Evolutionary conservation across 1,284 basidiomycete species (phyloP).

Genomic region (Cryptococcus sp.): DNA sequence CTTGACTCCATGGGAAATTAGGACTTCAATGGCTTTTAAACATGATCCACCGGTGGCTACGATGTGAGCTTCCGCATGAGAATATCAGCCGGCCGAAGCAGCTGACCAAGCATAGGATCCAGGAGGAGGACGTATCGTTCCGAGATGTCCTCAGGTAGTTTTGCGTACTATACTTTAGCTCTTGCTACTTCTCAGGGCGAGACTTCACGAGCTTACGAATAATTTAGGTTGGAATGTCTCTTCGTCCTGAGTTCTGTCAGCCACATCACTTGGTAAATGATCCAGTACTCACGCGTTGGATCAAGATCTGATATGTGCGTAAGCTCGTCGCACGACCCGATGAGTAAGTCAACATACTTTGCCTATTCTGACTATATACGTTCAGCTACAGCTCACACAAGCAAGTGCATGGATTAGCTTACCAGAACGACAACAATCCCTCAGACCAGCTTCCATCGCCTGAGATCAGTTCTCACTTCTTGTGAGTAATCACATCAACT

Average conservation of each 20-base stretch:
- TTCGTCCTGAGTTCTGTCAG: slow-evolving; percentile 84
- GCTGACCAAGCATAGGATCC: slow-evolving; percentile 92
- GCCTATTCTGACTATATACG: slow-evolving; percentile 42
- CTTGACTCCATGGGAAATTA: slow-evolving; percentile 79
- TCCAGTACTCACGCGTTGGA: slow-evolving; percentile 66
- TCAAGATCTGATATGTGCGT: slow-evolving; percentile 63
- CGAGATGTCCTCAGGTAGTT: slow-evolving; percentile 91
- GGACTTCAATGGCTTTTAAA: slow-evolving; percentile 93
- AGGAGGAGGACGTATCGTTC: slow-evolving; percentile 87
- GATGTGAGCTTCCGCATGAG: neutral
- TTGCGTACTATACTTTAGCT: slow-evolving; percentile 49
- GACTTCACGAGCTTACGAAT: slow-evolving; percentile 54
- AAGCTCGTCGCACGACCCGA: slow-evolving; percentile 14
- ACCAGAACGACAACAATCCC: slow-evolving; percentile 73
- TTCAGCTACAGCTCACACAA: slow-evolving; percentile 15
- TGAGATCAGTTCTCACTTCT: slow-evolving; percentile 37
- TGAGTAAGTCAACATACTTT: slow-evolving; percentile 35
- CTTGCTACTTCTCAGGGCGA: neutral
- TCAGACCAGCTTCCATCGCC: slow-evolving; percentile 90
- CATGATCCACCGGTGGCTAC: slow-evolving; percentile 94
- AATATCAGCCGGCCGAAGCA: neutral
- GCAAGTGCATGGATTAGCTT: slow-evolving; percentile 17
- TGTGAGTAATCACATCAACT: slow-evolving; percentile 15
- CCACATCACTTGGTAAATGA: too few relatives aligned
- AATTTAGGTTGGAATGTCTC: slow-evolving; percentile 85